Evolutionary conservation across 78 protist species (phyloP).

Genomic region (Emiliania huxleyi): DNA sequence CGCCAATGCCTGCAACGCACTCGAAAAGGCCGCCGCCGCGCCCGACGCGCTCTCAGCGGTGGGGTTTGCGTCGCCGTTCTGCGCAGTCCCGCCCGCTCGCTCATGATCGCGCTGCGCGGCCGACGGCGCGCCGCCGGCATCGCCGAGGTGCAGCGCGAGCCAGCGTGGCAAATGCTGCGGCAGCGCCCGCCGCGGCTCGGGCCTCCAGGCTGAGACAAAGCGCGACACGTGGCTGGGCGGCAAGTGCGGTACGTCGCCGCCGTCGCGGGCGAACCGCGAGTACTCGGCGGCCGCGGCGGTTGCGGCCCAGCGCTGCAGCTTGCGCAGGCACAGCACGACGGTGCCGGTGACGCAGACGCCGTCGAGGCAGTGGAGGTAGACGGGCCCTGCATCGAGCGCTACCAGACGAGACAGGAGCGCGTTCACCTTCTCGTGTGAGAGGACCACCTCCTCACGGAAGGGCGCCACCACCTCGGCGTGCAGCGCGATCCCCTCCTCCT

Average conservation of each 20-base stretch:
- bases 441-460: neutral
- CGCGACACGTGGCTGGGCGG: neutral
- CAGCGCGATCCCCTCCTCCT: neutral
- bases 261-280: neutral
- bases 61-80: neutral
- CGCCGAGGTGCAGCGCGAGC: neutral
- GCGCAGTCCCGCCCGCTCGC: neutral
- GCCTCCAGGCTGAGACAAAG: neutral
- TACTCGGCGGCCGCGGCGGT: neutral
- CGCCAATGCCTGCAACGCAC: neutral
- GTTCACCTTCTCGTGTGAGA: neutral
- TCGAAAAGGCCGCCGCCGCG: neutral
- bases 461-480: neutral
- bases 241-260: neutral
- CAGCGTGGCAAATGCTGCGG: neutral
- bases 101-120: neutral
- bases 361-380: constrained; percentile 66
- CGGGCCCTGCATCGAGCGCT: neutral
- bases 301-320: neutral
- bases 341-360: constrained; percentile 36
- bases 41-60: neutral
- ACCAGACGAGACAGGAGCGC: neutral
- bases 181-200: neutral
- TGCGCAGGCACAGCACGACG: constrained; percentile 5
- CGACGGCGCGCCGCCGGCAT: too few relatives aligned